phyloP scores from a whole-genome alignment of 2,329 filamentous ascomycete genomes.

The Talaromyces sp. region DNA sequence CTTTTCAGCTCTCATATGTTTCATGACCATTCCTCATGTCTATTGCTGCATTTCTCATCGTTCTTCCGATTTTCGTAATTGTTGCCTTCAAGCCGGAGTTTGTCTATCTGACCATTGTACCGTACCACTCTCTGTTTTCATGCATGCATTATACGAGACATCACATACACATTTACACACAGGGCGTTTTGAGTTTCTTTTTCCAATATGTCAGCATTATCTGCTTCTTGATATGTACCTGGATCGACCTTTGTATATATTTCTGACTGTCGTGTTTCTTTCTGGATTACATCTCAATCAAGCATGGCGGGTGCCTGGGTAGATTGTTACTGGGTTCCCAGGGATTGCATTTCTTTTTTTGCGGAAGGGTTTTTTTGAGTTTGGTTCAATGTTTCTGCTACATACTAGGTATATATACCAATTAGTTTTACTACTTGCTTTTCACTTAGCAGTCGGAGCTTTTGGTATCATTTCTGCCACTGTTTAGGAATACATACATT shows the following conservation, averaged over 20 bases:
- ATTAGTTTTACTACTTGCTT: not conserved
- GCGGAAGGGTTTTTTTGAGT: not conserved
- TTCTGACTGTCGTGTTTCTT: not conserved
- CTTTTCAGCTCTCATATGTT: not conserved
- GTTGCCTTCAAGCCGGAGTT: not conserved
- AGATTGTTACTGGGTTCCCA: not conserved
- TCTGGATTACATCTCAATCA: not conserved
- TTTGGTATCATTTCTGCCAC: not conserved
- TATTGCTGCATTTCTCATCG: not conserved
- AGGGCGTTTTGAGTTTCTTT: not conserved
- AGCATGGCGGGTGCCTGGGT: constrained; percentile 5
- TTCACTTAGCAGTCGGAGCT: not conserved
- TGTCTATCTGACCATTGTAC: not conserved
- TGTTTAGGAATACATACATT: too few species aligned
- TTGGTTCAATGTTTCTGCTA: not conserved
- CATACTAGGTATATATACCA: not conserved
- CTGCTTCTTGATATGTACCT: not conserved
- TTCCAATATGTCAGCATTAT: not conserved
- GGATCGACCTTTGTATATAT: constrained; percentile 1
- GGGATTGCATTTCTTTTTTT: not conserved
- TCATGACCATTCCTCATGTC: not conserved
- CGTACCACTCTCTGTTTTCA: not conserved
- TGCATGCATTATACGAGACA: constrained; percentile 8
- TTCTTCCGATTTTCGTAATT: not conserved
- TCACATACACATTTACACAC: constrained; percentile 6